Evolutionary conservation across 2,329 filamentous ascomycete genomes (phyloP).

Genomic region (Onygena corvina): DNA sequence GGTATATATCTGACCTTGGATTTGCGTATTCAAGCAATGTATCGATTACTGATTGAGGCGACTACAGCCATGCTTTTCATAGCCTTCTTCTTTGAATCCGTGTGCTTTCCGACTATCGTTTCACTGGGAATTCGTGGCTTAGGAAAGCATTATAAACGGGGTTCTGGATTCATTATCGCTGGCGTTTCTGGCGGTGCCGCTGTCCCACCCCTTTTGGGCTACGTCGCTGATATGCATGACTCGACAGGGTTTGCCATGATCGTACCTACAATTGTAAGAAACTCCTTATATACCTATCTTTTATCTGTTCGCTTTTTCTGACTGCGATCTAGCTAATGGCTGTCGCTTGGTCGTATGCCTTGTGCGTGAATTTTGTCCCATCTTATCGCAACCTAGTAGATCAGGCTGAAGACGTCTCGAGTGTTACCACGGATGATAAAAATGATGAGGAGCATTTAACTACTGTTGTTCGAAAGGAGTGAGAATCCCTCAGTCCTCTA

Average conservation of each 20-base stretch:
- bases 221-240: slow-evolving; percentile 52
- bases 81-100: slow-evolving; percentile 70
- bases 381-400: slow-evolving; percentile 53
- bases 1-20: slow-evolving; percentile 16
- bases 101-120: slow-evolving; percentile 72
- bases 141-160: slow-evolving; percentile 60
- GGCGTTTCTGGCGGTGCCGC: slow-evolving; percentile 62
- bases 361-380: slow-evolving; percentile 55
- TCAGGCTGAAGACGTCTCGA: slow-evolving; percentile 30
- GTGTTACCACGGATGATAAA: slow-evolving; percentile 6
- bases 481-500: neutral
- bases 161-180: slow-evolving; percentile 54
- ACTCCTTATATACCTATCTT: slow-evolving; percentile 9
- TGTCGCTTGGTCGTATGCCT: slow-evolving; percentile 44
- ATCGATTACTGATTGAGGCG: slow-evolving; percentile 21
- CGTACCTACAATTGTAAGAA: slow-evolving; percentile 45
- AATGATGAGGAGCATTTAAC: slow-evolving; percentile 7
- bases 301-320: slow-evolving; percentile 4
- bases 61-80: slow-evolving; percentile 46
- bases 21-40: neutral
- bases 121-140: slow-evolving; percentile 63
- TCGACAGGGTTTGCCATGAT: slow-evolving; percentile 52
- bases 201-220: slow-evolving; percentile 60
- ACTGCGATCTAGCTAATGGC: slow-evolving; percentile 39
- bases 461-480: no score